Conservation (phyloP, 176 grass and related monocot genomes). For the Rhynchospora breviuscula region DNA sequence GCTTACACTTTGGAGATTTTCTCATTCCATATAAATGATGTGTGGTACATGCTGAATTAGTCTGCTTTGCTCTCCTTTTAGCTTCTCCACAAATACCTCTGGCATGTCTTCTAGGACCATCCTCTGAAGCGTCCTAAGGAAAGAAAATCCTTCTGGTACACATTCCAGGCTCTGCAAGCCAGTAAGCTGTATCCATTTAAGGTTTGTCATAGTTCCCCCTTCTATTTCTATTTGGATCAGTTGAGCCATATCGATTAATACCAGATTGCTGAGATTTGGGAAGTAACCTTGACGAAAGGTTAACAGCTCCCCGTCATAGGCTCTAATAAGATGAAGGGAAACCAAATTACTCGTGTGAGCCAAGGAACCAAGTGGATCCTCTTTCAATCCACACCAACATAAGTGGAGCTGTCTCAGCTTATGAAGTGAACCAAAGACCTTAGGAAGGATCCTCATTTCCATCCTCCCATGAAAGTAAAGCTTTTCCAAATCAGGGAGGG, state of each 20-base stretch:
- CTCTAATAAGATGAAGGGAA: slow-evolving; percentile 9
- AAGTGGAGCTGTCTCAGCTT: slow-evolving; percentile 21
- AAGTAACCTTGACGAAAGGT: slow-evolving; percentile 26
- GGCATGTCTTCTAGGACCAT: background rate
- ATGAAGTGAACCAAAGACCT: background rate
- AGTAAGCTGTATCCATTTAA: background rate
- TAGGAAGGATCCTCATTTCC: slow-evolving; percentile 11
- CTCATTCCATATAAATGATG: background rate
- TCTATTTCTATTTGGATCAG: background rate
- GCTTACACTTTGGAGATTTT: too few relatives aligned
- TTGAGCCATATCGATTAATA: background rate
- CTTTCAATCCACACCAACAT: slow-evolving; percentile 17
- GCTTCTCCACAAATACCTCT: background rate
- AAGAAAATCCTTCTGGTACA: background rate
- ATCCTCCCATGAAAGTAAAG: slow-evolving; percentile 31
- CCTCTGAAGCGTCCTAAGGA: background rate
- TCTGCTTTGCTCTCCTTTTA: background rate
- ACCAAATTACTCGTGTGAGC: slow-evolving; percentile 23
- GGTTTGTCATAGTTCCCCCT: background rate
- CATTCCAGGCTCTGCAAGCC: background rate
- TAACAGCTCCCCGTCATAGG: slow-evolving; percentile 2
- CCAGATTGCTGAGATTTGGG: slow-evolving; percentile 12
- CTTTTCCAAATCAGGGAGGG: slow-evolving; percentile 17
- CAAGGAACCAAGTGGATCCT: slow-evolving; percentile 23
- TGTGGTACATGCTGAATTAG: background rate